Conservation (phyloP, 371 early-diverging fungal genomes). For the Mucor plumbeus region DNA sequence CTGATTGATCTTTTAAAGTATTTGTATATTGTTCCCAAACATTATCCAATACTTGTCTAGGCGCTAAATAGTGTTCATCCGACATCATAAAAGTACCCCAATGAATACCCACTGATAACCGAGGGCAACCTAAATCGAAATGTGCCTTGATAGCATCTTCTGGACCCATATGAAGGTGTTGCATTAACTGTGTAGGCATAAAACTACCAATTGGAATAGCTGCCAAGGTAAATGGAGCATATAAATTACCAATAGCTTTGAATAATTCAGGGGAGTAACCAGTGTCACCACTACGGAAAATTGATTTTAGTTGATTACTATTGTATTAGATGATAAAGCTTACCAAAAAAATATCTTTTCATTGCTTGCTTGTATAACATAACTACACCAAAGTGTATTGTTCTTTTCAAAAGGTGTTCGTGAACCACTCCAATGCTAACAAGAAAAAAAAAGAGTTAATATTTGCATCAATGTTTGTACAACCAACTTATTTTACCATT, state of each 20-base stretch:
- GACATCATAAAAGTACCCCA: slow-evolving; percentile 72
- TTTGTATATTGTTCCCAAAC: slow-evolving; percentile 30
- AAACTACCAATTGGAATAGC: slow-evolving; percentile 69
- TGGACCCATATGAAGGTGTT: slow-evolving; percentile 66
- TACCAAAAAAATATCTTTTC: slow-evolving; percentile 63
- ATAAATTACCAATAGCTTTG: slow-evolving; percentile 58
- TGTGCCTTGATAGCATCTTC: slow-evolving; percentile 61
- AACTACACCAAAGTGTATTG: slow-evolving; percentile 65
- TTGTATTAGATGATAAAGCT: not conserved
- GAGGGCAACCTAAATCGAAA: slow-evolving; percentile 45
- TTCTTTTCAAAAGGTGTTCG: slow-evolving; percentile 66
- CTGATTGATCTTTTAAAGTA: not conserved
- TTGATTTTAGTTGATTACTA: not conserved
- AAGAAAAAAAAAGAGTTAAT: not conserved
- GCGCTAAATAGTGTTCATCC: slow-evolving; percentile 71
- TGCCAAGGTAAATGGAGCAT: slow-evolving; percentile 61
- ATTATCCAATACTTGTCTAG: slow-evolving; percentile 51
- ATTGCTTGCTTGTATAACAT: slow-evolving; percentile 49
- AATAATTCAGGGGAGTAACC: slow-evolving; percentile 63
- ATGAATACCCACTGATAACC: slow-evolving; percentile 61
- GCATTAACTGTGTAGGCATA: slow-evolving; percentile 57
- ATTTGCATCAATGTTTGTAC: slow-evolving; percentile 6
- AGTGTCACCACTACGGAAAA: slow-evolving; percentile 57
- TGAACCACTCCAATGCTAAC: slow-evolving; percentile 65
- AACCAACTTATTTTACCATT: slow-evolving; percentile 35